A percentile compares a stretch with the other conserved stretches of the same genome.
Evolutionary conservation across 2,329 filamentous ascomycete genomes (phyloP).

Genomic region (Fusarium veterinarium): DNA sequence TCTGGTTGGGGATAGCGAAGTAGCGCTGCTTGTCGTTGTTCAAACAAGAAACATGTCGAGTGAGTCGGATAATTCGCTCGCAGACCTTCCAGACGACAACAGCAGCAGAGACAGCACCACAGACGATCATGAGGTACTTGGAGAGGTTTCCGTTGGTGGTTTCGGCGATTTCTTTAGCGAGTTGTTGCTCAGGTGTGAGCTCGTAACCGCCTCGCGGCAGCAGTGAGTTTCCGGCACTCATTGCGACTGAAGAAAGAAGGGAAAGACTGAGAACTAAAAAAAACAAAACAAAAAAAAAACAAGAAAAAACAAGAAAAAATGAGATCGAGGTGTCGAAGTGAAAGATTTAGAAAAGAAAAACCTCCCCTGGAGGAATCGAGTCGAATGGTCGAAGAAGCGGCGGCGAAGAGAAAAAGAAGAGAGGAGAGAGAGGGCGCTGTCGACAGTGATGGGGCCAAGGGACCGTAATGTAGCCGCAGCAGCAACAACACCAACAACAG

Average conservation of each 20-base stretch:
- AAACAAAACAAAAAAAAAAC: background rate
- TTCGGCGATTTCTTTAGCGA: conserved; percentile 24
- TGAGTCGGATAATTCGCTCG: conserved; percentile 71
- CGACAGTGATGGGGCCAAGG: conserved; percentile 11
- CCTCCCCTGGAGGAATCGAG: conserved; percentile 36
- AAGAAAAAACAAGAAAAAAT: background rate
- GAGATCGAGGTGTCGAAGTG: conserved; percentile 18
- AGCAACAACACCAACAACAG: background rate
- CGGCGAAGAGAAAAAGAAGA: conserved; percentile 17
- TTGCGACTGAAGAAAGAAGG: conserved; percentile 15
- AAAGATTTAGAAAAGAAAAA: conserved; percentile 6
- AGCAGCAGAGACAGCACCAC: conserved; percentile 70
- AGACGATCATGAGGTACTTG: conserved; percentile 71
- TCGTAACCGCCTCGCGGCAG: conserved; percentile 23
- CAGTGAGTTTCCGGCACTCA: conserved; percentile 43
- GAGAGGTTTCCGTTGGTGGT: conserved; percentile 62
- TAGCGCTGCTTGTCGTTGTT: conserved; percentile 84
- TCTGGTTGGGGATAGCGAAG: conserved; percentile 70
- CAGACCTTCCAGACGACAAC: conserved; percentile 75
- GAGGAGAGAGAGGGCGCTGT: background rate
- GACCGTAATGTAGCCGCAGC: conserved; percentile 29
- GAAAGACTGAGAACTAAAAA: background rate
- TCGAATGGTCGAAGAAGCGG: conserved; percentile 3
- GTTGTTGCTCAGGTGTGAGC: conserved; percentile 33
- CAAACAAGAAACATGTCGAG: conserved; percentile 79